Base-by-base conservation (phyloP, 176 grass and related monocot species). In the Puya raimondii region DNA sequence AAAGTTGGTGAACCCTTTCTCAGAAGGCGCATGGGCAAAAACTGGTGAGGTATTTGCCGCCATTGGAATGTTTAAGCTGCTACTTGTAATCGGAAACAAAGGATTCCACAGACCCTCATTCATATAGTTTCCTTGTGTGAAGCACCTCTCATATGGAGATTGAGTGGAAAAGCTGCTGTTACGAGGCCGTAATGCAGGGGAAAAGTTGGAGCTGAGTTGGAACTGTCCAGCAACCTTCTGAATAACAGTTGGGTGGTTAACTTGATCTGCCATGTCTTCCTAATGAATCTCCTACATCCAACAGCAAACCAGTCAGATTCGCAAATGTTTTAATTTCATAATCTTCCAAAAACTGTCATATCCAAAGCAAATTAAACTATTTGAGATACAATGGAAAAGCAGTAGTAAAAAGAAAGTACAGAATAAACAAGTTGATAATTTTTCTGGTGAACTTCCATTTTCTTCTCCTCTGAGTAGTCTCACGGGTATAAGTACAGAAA, bases 1-100 rank as follows among this genome's bases (percentile, higher is more conserved):
- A 52, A 96, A 96, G 72, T 77, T 74, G 12, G 85, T 77, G 63
- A 29, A 78, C 21, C 84, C 85, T 23, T 96, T 91, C 74, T 96
- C 93, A 66, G 81, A 66, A 23, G 93, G 93, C 15, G 93, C 79
- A 69, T 83, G 70, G 2, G 86, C 93, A 18, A 85, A 89, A 50
- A 96, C 57, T 4, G 88, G 93, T 50, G 76, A 83, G 26, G 5
- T 7, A 6, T 79, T 67, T 9, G 74, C 71, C 76, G 83, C 9
- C 33, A 86, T 16, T 18, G 76, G 76, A 18, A 85, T 48, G 56
- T 57, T 79, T 22, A 68, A 76, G 72, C 71, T 67, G 70, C 72
- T 70, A 17, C 54, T 78, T 66, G 23, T 29, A 16, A 80, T n/a
- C 23, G 77, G 72, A 76, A 83, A 77, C 51, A 65, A n/a, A 6